Base-by-base conservation (phyloP, 2,329 filamentous ascomycete species). In the Domatiomyces catenatus region DNA sequence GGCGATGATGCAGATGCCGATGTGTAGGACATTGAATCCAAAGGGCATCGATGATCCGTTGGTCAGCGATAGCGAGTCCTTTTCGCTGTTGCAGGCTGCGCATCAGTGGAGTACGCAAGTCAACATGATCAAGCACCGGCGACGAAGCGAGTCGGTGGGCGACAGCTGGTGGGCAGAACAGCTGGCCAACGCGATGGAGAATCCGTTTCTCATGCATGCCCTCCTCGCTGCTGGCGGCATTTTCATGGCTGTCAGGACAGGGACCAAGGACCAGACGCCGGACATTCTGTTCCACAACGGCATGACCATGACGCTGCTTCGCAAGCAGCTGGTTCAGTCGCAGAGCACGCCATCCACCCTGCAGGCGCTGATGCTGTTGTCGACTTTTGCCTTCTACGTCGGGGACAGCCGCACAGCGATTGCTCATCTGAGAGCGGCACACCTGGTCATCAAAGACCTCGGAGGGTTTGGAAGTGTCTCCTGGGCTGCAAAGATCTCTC, bases 161-260 rank as follows among this genome's bases (percentile, higher is more conserved):
- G 32, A 39, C 32, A 39, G 32, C 12, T 39, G 32, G 32, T 39
- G 32, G 32, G 32, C 32, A 15, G 32, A 39, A 15, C 12, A 15
- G 8, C 32, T 39, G 10, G 10, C 32, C 4, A 39, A 15, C 15
- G 32, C 32, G 12, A 15, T 39, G 32, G 77, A 80, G 74, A 73
- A 81, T 55, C 77, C 81, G 50, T 82, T 77, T 52, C 70, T 83
- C 7, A 82, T 85, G 75, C 81, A 85, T 61, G 78, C 80, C 2
- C 80, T 85, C 47, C 71, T 83, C 0, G 80, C 80, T 15, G 15
- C 32, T 12, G 32, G 32, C 5, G 32, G 32, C 10, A 39, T 15
- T 39, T 39, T 15, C 15, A 15, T 39, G 2, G 32, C 32, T 2
- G 32, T 15, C 32, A 39, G 15, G 32, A 39, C 32, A 39, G 15